These are phyloP conservation scores for Metschnikowia colocasiae DNA, from an alignment of 805 yeast species.

Conservation along the genomic window DNA sequence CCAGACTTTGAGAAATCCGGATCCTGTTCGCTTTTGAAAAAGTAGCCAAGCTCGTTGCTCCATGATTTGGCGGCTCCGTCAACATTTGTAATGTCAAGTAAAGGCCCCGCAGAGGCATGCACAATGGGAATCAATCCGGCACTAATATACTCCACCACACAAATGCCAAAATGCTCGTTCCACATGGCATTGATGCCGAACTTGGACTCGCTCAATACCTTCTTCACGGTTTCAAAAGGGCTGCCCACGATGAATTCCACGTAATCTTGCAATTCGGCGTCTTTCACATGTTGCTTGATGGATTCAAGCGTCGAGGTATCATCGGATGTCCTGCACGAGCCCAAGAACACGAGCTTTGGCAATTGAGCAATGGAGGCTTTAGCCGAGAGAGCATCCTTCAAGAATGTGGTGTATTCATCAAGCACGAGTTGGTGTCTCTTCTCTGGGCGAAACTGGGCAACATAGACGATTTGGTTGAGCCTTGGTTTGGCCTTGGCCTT, in stretches of 20 bases:
- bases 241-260: conserved; percentile 70
- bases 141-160: conserved; percentile 89
- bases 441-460: conserved; percentile 95
- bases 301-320: conserved; percentile 60
- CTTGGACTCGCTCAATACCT: conserved; percentile 51
- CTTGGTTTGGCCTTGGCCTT: conserved; percentile 21
- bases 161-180: conserved; percentile 99
- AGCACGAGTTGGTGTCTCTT: conserved; percentile 79
- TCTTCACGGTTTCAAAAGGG: conserved; percentile 58
- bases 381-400: conserved; percentile 24
- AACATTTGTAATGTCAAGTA: conserved; percentile 70
- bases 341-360: conserved; percentile 71
- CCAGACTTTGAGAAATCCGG: conserved; percentile 52
- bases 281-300: conserved; percentile 42
- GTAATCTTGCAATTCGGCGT: conserved; percentile 25
- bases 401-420: conserved; percentile 56
- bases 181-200: conserved; percentile 96
- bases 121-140: conserved; percentile 84
- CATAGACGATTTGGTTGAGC: conserved; percentile 45
- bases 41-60: conserved; percentile 65
- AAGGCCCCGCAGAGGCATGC: conserved; percentile 96
- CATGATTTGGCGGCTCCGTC: conserved; percentile 17
- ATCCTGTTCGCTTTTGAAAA: conserved; percentile 67
- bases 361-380: conserved; percentile 17
- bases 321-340: conserved; percentile 69